Evolutionary conservation across 345 rosid species (phyloP).

Genomic region (Melastoma malabathricum): DNA sequence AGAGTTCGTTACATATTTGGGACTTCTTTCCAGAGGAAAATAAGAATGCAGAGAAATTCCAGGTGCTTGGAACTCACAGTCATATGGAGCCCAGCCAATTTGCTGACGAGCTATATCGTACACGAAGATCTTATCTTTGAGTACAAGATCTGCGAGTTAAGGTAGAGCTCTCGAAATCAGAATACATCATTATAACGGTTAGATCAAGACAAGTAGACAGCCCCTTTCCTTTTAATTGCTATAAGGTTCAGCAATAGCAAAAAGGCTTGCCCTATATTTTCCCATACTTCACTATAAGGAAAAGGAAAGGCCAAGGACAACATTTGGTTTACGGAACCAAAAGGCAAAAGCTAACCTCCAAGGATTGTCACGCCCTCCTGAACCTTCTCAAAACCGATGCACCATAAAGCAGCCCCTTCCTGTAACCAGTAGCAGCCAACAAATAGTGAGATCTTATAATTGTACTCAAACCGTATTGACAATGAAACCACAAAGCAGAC

Average conservation of each 20-base stretch:
- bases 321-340: no score
- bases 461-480: background rate
- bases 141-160: constrained; percentile 62
- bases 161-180: no score
- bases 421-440: constrained; percentile 14
- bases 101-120: constrained; percentile 76
- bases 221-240: no score
- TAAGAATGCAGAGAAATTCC: no score
- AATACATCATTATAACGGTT: constrained; percentile 5
- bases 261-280: no score
- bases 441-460: background rate
- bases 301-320: no score
- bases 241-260: no score
- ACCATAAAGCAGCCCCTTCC: constrained; percentile 80
- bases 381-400: constrained; percentile 65
- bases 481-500: background rate
- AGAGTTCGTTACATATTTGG: no score
- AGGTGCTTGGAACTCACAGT: constrained; percentile 46
- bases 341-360: constrained; percentile 45
- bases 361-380: constrained; percentile 54
- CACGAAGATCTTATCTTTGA: constrained; percentile 85
- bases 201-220: constrained; percentile 1
- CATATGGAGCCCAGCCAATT: constrained; percentile 83
- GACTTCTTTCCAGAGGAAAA: no score
- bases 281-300: no score